Evolutionary conservation across 73 alveolate species (phyloP).

Genomic region (Paramecium pentaurelia): DNA sequence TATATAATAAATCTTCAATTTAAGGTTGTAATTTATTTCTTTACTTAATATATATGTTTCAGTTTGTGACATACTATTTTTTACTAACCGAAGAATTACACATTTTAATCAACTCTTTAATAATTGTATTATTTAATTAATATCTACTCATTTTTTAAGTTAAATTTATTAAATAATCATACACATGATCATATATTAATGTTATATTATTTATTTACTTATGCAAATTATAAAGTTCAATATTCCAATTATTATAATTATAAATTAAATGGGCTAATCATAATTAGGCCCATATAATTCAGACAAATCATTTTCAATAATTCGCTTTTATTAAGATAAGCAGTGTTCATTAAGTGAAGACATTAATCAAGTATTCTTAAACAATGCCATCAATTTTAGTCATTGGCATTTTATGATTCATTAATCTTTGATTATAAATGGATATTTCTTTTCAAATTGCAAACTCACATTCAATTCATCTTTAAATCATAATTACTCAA

Average conservation of each 20-base stretch:
- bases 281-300: background rate
- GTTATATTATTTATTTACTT: background rate
- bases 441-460: background rate
- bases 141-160: background rate
- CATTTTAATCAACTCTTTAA: background rate
- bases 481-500: background rate
- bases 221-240: background rate
- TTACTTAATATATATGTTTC: background rate
- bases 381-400: background rate
- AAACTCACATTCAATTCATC: background rate
- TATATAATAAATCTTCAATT: background rate
- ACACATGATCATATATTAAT: background rate
- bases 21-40: background rate
- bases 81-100: background rate
- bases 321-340: background rate
- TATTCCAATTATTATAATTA: background rate
- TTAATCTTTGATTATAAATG: background rate
- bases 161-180: background rate
- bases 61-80: background rate
- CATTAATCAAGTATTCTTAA: background rate
- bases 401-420: background rate
- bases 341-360: background rate
- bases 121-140: background rate
- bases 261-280: background rate
- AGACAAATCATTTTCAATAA: background rate